Conservation (phyloP, 73 alveolate species). For the Paraurostyla sp. region DNA sequence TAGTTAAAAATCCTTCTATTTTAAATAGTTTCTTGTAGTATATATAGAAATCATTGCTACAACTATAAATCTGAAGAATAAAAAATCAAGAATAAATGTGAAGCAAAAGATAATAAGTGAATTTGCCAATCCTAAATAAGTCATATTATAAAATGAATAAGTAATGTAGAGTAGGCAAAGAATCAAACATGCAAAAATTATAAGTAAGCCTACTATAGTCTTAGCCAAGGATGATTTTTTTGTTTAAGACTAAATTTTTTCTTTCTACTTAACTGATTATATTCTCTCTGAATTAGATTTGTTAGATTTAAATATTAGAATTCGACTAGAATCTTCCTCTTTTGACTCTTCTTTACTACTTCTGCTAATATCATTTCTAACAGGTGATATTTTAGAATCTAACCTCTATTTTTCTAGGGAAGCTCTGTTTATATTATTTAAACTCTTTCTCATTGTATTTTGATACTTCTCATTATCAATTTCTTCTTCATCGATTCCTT, state of each 20-base stretch:
- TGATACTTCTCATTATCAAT: neutral
- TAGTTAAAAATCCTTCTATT: neutral
- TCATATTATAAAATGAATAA: constrained; percentile 29
- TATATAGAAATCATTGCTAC: neutral
- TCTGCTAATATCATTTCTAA: neutral
- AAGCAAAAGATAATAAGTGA: neutral
- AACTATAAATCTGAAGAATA: neutral
- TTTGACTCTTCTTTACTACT: constrained; percentile 29
- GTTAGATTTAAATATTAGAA: neutral
- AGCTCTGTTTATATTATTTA: neutral
- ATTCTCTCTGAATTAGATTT: neutral
- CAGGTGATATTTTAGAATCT: neutral
- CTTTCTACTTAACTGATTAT: neutral
- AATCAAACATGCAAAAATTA: too few relatives aligned
- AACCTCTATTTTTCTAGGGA: neutral
- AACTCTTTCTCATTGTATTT: too few relatives aligned
- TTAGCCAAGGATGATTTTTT: too few relatives aligned
- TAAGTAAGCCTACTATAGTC: too few relatives aligned
- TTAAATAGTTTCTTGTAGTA: neutral
- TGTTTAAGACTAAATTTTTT: neutral
- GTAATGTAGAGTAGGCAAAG: too few relatives aligned
- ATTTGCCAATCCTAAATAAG: neutral
- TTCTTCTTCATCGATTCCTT: neutral
- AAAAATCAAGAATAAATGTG: neutral
- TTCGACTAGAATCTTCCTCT: constrained; percentile 34